A percentile compares a stretch with the other conserved stretches of the same genome.
Conservation (phyloP, 768 basidiomycete species). For the Tubosaeta sp. region DNA sequence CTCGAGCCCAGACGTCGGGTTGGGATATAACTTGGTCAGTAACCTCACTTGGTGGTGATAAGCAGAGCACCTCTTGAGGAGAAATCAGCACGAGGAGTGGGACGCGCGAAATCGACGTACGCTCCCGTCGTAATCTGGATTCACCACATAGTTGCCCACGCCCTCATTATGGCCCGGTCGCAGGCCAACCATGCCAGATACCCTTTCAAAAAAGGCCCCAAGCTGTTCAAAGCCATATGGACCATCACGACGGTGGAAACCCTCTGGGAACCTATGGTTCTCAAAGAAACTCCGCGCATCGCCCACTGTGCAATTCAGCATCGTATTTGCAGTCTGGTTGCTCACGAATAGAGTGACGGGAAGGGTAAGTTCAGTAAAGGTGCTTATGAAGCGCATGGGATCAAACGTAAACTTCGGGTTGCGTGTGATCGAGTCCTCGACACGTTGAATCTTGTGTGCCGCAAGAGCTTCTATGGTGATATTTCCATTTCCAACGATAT, state of each 20-base stretch:
- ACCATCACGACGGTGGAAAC: conserved; percentile 16
- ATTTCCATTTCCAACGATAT: conserved; percentile 14
- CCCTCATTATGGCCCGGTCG: conserved; percentile 18
- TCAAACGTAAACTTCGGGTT: conserved; percentile 23
- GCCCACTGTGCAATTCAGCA: conserved; percentile 10
- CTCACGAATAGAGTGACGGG: conserved; percentile 24
- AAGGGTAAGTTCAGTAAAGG: conserved; percentile 20
- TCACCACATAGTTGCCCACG: conserved; percentile 10
- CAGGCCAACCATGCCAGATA: conserved; percentile 2
- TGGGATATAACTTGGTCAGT: conserved; percentile 17
- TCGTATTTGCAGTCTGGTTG: conserved; percentile 19
- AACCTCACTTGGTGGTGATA: conserved; percentile 21
- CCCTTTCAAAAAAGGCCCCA: background rate
- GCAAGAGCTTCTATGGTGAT: conserved; percentile 21
- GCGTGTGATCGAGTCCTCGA: conserved; percentile 23
- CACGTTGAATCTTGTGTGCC: conserved; percentile 17
- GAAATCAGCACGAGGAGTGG: background rate
- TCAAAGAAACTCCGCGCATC: conserved; percentile 20
- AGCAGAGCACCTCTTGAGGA: conserved; percentile 13
- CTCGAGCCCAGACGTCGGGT: conserved; percentile 18
- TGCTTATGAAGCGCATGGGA: conserved; percentile 16
- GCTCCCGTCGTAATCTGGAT: conserved; percentile 7
- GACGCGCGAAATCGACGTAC: conserved; percentile 6
- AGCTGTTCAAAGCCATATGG: conserved; percentile 9
- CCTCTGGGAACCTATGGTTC: conserved; percentile 13